phyloP scores from a whole-genome alignment of 2,329 filamentous ascomycete species.

The Cladosporium sp. region DNA sequence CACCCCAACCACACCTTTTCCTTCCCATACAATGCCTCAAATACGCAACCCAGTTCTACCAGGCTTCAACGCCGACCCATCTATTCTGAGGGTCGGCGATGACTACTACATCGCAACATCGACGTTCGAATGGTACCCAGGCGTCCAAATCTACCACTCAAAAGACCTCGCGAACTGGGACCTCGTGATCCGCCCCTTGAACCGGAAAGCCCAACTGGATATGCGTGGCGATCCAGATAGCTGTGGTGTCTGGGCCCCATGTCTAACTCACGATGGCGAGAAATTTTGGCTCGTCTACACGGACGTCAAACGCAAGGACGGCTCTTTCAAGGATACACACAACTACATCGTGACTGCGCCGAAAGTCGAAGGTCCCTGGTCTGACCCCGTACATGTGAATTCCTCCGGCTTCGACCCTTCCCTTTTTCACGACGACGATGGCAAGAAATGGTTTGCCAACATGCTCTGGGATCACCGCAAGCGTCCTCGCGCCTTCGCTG shows the following conservation, averaged over 20 bases:
- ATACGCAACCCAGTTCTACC: constrained; percentile 49
- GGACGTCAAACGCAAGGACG: constrained; percentile 63
- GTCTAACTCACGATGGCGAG: constrained; percentile 56
- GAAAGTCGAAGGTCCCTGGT: constrained; percentile 52
- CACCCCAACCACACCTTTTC: neutral
- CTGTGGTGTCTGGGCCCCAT: constrained; percentile 50
- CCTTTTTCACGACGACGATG: constrained; percentile 12
- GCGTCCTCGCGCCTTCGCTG: constrained; percentile 14
- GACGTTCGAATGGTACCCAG: constrained; percentile 59
- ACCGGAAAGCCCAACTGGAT: constrained; percentile 47
- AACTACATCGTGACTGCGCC: constrained; percentile 55
- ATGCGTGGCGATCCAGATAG: constrained; percentile 48
- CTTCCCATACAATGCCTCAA: constrained; percentile 3
- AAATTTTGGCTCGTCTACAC: constrained; percentile 62
- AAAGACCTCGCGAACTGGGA: constrained; percentile 50
- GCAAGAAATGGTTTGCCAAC: constrained; percentile 14
- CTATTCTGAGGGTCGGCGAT: constrained; percentile 45
- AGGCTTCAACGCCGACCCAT: constrained; percentile 61
- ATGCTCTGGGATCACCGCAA: constrained; percentile 17
- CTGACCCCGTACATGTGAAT: constrained; percentile 52
- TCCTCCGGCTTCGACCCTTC: constrained; percentile 58
- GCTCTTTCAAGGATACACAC: constrained; percentile 59
- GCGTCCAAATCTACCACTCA: constrained; percentile 57
- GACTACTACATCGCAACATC: constrained; percentile 59
- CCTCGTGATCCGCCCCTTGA: constrained; percentile 51